Conservation (phyloP, 78 protist species). For the Pelomyxa schiedti region DNA sequence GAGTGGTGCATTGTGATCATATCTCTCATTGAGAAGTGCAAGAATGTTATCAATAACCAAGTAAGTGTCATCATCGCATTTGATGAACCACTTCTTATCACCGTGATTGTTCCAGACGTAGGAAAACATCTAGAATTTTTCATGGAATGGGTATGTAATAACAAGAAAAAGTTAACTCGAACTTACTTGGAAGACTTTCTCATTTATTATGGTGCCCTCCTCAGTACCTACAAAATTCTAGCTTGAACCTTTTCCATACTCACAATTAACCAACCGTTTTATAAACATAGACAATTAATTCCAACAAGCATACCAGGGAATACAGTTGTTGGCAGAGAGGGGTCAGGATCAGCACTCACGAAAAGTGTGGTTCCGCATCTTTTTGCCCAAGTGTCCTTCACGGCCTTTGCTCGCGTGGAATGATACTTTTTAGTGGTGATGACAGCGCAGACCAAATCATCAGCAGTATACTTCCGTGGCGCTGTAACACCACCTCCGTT, state of each 20-base stretch:
- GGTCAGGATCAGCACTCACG: neutral
- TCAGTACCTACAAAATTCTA: too few species aligned
- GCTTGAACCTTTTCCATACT: too few species aligned
- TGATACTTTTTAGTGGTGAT: neutral
- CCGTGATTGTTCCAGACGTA: neutral
- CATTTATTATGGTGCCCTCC: neutral
- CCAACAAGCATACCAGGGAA: too few species aligned
- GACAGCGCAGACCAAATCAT: neutral
- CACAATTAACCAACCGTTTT: too few species aligned
- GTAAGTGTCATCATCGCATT: neutral
- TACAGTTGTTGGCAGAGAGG: neutral
- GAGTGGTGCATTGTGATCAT: neutral
- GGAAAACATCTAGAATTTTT: neutral
- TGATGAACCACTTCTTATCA: neutral
- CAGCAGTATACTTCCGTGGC: neutral
- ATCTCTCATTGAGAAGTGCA: neutral
- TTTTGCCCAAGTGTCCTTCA: neutral
- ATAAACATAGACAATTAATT: too few species aligned
- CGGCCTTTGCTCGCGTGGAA: neutral
- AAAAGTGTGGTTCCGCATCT: neutral
- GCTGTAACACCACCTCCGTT: neutral
- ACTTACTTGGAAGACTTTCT: neutral
- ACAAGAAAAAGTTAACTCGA: neutral
- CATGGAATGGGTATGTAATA: neutral
- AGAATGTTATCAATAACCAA: neutral